These are phyloP conservation scores for Leccinum ochraceum DNA, from an alignment of 768 basidiomycete species.

Conservation along the genomic window DNA sequence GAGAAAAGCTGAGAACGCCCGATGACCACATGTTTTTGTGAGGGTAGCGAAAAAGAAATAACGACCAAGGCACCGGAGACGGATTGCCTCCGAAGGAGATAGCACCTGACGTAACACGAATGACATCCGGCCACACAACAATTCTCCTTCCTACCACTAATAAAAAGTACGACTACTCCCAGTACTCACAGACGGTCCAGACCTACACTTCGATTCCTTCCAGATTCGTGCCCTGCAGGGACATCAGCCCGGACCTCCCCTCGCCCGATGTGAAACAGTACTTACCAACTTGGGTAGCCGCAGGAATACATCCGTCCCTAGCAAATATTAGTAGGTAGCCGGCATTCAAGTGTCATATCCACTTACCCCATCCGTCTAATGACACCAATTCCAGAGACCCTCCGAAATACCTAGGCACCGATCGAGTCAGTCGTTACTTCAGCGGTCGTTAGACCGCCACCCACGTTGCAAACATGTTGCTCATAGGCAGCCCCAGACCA, in stretches of 20 bases:
- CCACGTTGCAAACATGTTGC: constrained; percentile 83
- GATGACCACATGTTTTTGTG: constrained; percentile 12
- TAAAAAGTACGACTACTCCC: background rate
- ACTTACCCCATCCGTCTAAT: constrained; percentile 81
- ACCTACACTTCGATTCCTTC: constrained; percentile 78
- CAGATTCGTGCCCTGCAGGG: constrained; percentile 72
- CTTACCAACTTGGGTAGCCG: constrained; percentile 78
- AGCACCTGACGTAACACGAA: background rate
- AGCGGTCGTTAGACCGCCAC: constrained; percentile 21
- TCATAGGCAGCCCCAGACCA: constrained; percentile 86
- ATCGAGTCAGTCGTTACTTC: background rate
- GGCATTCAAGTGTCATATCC: background rate
- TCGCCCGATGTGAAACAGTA: constrained; percentile 1
- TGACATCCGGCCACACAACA: background rate
- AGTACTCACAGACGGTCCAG: background rate
- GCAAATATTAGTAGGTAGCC: background rate
- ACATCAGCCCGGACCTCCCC: background rate
- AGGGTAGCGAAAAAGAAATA: background rate
- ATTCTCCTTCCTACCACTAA: background rate
- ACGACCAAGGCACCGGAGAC: background rate
- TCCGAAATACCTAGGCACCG: constrained; percentile 66
- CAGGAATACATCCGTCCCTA: constrained; percentile 83
- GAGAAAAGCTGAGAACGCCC: constrained; percentile 11
- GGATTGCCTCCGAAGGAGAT: background rate
- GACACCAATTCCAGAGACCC: constrained; percentile 79